Evolutionary conservation across 208 protist species (phyloP).

Genomic region (Acanthamoeba sp.): DNA sequence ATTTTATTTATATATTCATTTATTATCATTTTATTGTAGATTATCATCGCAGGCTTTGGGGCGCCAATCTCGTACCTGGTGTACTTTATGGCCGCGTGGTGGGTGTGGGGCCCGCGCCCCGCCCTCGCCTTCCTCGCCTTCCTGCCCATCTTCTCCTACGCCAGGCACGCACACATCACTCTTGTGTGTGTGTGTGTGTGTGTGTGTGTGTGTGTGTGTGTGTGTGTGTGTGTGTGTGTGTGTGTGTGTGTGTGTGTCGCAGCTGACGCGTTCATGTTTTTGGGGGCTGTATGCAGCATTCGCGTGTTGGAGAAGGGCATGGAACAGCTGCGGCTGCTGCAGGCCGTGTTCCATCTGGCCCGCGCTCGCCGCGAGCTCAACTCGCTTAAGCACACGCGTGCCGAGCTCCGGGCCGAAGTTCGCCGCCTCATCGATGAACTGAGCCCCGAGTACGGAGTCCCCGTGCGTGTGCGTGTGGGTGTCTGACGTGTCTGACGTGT

Average conservation of each 20-base stretch:
- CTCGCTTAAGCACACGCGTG: constrained; percentile 5
- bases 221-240: too few relatives aligned
- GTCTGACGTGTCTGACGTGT: not conserved
- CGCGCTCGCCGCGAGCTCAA: constrained; percentile 15
- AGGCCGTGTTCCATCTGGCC: constrained; percentile 32
- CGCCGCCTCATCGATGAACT: constrained; percentile 1
- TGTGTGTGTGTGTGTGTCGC: not conserved
- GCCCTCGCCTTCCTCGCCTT: not conserved
- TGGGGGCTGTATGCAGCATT: not conserved
- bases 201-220: too few relatives aligned
- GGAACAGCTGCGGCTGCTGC: constrained; percentile 1
- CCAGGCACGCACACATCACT: not conserved
- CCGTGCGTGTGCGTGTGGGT: not conserved
- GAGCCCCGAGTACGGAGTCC: not conserved
- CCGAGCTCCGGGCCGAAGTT: constrained; percentile 4
- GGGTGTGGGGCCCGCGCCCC: not conserved
- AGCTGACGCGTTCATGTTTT: too few relatives aligned
- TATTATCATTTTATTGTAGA: not conserved
- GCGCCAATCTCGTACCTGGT: constrained; percentile 8
- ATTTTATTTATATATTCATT: not conserved
- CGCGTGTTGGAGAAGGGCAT: constrained; percentile 43
- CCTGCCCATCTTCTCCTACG: constrained; percentile 40
- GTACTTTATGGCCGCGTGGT: not conserved
- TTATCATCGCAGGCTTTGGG: constrained; percentile 30
- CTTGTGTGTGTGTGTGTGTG: not conserved